These are phyloP conservation scores for Colletotrichum trifolii DNA, from an alignment of 2,329 filamentous ascomycete species.

Conservation along the genomic window DNA sequence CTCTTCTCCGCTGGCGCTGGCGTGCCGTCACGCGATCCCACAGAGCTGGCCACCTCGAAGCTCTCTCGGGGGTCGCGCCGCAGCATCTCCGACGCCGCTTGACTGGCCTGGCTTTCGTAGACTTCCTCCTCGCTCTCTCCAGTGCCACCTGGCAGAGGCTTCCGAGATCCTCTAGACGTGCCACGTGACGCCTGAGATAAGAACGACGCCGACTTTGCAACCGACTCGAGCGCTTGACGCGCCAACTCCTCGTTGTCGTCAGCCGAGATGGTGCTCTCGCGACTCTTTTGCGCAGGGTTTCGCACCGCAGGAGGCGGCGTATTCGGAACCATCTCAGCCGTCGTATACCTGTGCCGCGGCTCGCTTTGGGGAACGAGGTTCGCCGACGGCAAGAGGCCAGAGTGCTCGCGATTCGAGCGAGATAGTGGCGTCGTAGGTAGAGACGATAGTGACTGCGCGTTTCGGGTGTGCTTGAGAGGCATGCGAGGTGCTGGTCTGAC, in stretches of 20 bases:
- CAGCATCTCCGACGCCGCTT: constrained; percentile 80
- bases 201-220: constrained; percentile 57
- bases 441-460: constrained; percentile 85
- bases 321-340: constrained; percentile 53
- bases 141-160: constrained; percentile 38
- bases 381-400: constrained; percentile 69
- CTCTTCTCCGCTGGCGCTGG: constrained; percentile 58
- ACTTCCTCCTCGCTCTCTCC: constrained; percentile 69
- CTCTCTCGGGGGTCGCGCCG: constrained; percentile 67
- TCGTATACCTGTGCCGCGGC: constrained; percentile 59
- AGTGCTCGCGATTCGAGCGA: constrained; percentile 57
- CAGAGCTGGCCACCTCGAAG: constrained; percentile 60
- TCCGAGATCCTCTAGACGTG: constrained; percentile 29
- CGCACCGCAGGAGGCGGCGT: constrained; percentile 57
- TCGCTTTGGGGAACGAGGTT: constrained; percentile 72
- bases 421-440: constrained; percentile 80
- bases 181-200: constrained; percentile 46
- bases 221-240: constrained; percentile 63
- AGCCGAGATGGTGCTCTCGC: constrained; percentile 87
- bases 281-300: constrained; percentile 71
- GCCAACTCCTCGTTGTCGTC: constrained; percentile 68
- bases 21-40: constrained; percentile 55
- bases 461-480: constrained; percentile 75
- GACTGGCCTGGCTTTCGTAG: constrained; percentile 80
- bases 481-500: constrained; percentile 59